Base-by-base conservation (phyloP, 345 rosid species). In the Camelina neglecta region DNA sequence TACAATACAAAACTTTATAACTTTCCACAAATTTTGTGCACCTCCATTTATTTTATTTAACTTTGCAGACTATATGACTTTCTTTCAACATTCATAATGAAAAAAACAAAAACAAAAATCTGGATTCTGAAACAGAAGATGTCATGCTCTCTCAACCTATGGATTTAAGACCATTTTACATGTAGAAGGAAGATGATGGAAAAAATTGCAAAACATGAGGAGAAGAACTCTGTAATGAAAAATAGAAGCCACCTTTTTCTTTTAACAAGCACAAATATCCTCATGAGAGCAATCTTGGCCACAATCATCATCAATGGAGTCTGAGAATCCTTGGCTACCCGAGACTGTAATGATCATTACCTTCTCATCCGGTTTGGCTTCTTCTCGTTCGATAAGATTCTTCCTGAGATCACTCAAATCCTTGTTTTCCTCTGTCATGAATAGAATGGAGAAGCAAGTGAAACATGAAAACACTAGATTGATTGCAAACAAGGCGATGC, bases 251-350 rank as follows among this genome's bases (percentile, higher is more conserved):
- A 49, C 41, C 70, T 69, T 69, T 62, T 69, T 57, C n/a, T 7
- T 64, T 72, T 73, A 78, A 78, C 81, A 78, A 50, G 56, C 33
- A 36, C 81, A 78, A 65, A 78, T 78, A 58, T 51, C 67, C 12
- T 62, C 81, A 60, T 78, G 77, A 18, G 72, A 63, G 41, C 72
- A 77, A 56, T 38, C 72, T 48, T 65, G 76, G 35, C 35, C 69
- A 71, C 38, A 48, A 59, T 58, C 60, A 50, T 60, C 62, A 47
- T 33, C 75, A 2, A 33, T 31, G 67, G 80, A 69, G 13, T 45
- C 81, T n/a, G 77, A 31, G 13, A 63, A 70, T 62, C 24, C 66
- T 45, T 47, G 71, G 60, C 64, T 64, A 48, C 71, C 38, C 5
- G 66, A 65, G 57, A 65, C 39, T 36, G 71, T 51, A 77, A 71